Evolutionary conservation across 305 asterid genomes (phyloP).

Genomic region (Fraxinus velutina): DNA sequence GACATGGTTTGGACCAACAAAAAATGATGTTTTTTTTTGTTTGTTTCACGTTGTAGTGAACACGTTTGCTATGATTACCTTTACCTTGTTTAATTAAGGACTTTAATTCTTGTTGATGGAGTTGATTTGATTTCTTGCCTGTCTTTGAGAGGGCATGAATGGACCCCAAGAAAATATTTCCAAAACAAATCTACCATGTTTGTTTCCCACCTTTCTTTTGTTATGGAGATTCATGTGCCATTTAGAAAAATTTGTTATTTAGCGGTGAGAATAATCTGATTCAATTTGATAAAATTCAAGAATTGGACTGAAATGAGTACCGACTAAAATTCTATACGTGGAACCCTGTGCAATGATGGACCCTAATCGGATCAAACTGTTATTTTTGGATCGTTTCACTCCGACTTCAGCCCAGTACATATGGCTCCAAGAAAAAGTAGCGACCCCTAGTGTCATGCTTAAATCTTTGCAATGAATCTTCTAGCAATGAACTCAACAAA

Average conservation of each 20-base stretch:
- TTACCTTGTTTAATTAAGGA: not conserved
- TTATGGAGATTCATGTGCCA: constrained; percentile 11
- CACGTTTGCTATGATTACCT: constrained; percentile 22
- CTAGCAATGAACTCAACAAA: not conserved
- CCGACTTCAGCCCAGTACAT: not conserved
- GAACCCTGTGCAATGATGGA: not conserved
- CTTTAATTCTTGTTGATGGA: constrained; percentile 35
- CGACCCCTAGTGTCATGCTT: not conserved
- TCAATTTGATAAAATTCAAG: not conserved
- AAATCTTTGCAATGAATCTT: not conserved
- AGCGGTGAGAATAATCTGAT: constrained; percentile 4
- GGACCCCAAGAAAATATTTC: constrained; percentile 35
- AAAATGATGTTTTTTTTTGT: constrained; percentile 30
- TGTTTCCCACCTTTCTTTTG: constrained; percentile 34
- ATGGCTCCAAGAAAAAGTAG: not conserved
- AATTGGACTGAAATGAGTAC: not conserved
- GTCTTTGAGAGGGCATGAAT: constrained; percentile 27
- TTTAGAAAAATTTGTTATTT: not conserved
- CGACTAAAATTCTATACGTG: not conserved
- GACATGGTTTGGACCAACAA: constrained; percentile 37
- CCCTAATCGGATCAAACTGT: not conserved
- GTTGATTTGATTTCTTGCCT: constrained; percentile 31
- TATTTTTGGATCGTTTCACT: not conserved
- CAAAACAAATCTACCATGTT: constrained; percentile 28
- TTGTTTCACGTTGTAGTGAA: constrained; percentile 24